Evolutionary conservation across 1,284 basidiomycete genomes (phyloP), one percentile per base, ranked within the genome.

Genomic region (Leccinum fallax): DNA sequence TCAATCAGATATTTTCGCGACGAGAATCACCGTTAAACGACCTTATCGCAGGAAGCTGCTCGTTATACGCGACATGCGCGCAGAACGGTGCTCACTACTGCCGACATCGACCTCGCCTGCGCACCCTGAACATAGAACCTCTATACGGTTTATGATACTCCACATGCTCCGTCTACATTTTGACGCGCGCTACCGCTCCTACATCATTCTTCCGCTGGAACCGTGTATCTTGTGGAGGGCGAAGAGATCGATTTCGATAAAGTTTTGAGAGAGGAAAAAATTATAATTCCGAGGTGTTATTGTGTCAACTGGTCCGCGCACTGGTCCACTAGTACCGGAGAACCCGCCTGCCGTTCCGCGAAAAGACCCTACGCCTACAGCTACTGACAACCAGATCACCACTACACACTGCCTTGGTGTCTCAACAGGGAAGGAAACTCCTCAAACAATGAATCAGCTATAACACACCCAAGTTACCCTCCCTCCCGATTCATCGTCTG

Each of bases 181-280:
- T 85, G 88, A 61, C 85, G 88, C 55, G 89, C 89, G 0, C 80
- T 86, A 21, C 88, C 89, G 4, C 89, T 86, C 63, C 84, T 88
- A 0, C 82, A 87, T 58, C 73, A 82, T n/a, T 80, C 83, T 2
- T 74, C 83, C 43, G 82, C 85, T 10, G 84, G 88, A 32, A 77
- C 92, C 32, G 86, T 99, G 4, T 98, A 95, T 79, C 94, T 95
- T 70, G 86, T 97, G 15, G 94, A 97, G 66, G 97, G 99, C 72
- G 95, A 98, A 69, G 97, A 99, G 77, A 93, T 99, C 61, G 97
- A 99, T 77, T 95, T 99, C 71, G 94, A 96, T 71, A 91, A 89
- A 56, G 88, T 95, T 9, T 78, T 97, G 34, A 86, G 90, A 57
- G 91, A 93, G 69, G 91, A 94, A 72, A 90, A 94, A 73, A 87